Evolutionary conservation across 2,329 filamentous ascomycete genomes (phyloP), one percentile per base, ranked within the genome.

Genomic region (Periconia digitata): DNA sequence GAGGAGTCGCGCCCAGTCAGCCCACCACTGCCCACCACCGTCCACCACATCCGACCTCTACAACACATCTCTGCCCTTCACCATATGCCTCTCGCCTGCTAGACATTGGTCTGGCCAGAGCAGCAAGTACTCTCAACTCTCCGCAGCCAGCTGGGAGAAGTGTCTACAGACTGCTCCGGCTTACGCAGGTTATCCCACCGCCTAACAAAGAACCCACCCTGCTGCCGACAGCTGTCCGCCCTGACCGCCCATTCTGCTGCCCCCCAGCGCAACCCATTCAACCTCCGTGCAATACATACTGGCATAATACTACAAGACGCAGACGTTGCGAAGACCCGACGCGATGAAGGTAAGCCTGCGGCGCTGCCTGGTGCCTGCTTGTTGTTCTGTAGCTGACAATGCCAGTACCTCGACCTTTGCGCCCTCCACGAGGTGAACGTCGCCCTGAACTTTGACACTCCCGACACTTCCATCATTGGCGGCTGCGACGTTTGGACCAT

Each of bases 401-500:
- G 56, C 41, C 71, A 99, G 92, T 99, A 95, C 74, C 81, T 99
- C 64, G 91, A 92, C 52, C 83, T 96, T 55, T 86, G 85, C 72
- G 89, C 95, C 59, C 92, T 97, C 69, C 92, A 97, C 72, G 85
- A 88, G 72, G 89, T 97, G 59, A 92, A 91, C 52, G 87, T 87
- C 75, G 89, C 92, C 55, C 85, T 99, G 68, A 97, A 96, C 70
- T 97, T 97, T 78, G 90, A 94, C 64, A 96, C 92, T 1, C 85
- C 89, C 43, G 92, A 97, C 70, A 92, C 90, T 68, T 89, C 92
- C 60, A 88, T 99, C 51, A 87, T 91, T 22, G 94, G 94, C 62
- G 89, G 90, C 56, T 97, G 92, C 79, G 94, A 99, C 72, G 81
- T 97, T 16, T 99, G 96, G 78, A 97, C 92, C 8, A 96, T 92